These are phyloP conservation scores for Akanthomyces lecanii DNA, from an alignment of 2,329 filamentous ascomycete species.

Conservation along the genomic window DNA sequence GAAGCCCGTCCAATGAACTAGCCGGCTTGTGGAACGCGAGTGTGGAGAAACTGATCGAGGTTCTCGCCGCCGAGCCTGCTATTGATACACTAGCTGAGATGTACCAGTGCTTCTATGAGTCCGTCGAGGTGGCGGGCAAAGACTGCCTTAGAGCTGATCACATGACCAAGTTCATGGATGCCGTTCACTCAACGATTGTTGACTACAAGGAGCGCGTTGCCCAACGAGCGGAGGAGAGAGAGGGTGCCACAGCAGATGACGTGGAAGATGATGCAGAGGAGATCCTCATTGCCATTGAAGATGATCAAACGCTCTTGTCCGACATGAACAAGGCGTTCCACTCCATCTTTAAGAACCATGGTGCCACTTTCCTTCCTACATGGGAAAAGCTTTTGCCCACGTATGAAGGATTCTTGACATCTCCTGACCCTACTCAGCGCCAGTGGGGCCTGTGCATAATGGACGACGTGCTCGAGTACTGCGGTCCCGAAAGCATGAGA, in stretches of 20 bases:
- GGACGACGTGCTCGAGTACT: slow-evolving; percentile 97
- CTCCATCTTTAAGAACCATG: slow-evolving; percentile 97
- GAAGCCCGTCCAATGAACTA: slow-evolving; percentile 73
- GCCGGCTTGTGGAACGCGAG: slow-evolving; percentile 79
- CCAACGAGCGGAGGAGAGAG: slow-evolving; percentile 77
- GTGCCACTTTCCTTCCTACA: slow-evolving; percentile 72
- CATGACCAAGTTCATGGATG: slow-evolving; percentile 83
- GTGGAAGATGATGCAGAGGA: slow-evolving; percentile 89
- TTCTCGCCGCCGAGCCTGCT: slow-evolving; percentile 86
- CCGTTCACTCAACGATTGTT: slow-evolving; percentile 77
- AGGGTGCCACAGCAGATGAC: slow-evolving; percentile 69
- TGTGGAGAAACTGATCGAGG: slow-evolving; percentile 86
- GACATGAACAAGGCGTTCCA: slow-evolving; percentile 99
- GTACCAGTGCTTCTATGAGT: slow-evolving; percentile 99
- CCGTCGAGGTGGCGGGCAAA: slow-evolving; percentile 87
- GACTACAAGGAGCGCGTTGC: slow-evolving; percentile 89
- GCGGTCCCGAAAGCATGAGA: slow-evolving; percentile 78
- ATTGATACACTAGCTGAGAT: slow-evolving; percentile 97
- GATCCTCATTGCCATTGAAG: slow-evolving; percentile 84
- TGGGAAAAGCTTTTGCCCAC: slow-evolving; percentile 85
- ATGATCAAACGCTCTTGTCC: slow-evolving; percentile 91
- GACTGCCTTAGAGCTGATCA: slow-evolving; percentile 73
- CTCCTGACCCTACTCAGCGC: slow-evolving; percentile 79
- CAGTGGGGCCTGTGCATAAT: slow-evolving; percentile 99
- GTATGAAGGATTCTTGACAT: slow-evolving; percentile 80